Evolutionary conservation across 345 rosid species (phyloP), one percentile per base, ranked within the genome.

Genomic region (Brassica nigra): DNA sequence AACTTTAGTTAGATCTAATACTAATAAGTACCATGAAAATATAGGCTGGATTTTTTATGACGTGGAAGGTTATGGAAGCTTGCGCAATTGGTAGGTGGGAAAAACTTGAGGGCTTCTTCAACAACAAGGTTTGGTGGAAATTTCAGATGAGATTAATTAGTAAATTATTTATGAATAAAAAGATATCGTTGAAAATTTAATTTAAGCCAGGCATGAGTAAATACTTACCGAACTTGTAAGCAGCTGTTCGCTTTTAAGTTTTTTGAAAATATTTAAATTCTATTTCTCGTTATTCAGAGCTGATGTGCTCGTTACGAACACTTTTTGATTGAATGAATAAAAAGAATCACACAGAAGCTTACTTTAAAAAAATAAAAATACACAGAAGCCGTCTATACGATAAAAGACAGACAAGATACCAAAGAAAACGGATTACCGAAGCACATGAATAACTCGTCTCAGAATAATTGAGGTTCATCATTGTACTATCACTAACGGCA

Each of bases 51-150:
- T 67, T 73, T 73, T 15, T 3, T 29, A 64, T 27, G 55, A 75
- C 49, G 47, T 69, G 71, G 83, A 74, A 47, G 8, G 8, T 61
- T 61, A 61, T 59, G 65, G 78, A 62, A 80, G 71, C 66, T 80
- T 69, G 61, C 37, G 28, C n/a, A 68, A 33, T 49, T 80, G 83
- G 79, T 80, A 75, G 83, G 76, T 80, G 29, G 71, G 71, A n/a
- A 28, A 74, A 80, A 52, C 29, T 62, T 7, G 30, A 66, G 70
- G 18, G 74, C 20, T 68, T 80, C 36, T 74, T 20, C 79, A 74
- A 69, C 82, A 23, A 67, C 64, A 68, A 68, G 62, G 79, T 68
- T 74, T 74, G 83, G 71, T 80, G 57, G 66, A 49, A 62, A 27
- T 2, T 74, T 75, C 34, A 57, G 77, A 73, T 79, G 69, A 66